Evolutionary conservation across 2,329 filamentous ascomycete species (phyloP).

Genomic region (Ciborinia camelliae): DNA sequence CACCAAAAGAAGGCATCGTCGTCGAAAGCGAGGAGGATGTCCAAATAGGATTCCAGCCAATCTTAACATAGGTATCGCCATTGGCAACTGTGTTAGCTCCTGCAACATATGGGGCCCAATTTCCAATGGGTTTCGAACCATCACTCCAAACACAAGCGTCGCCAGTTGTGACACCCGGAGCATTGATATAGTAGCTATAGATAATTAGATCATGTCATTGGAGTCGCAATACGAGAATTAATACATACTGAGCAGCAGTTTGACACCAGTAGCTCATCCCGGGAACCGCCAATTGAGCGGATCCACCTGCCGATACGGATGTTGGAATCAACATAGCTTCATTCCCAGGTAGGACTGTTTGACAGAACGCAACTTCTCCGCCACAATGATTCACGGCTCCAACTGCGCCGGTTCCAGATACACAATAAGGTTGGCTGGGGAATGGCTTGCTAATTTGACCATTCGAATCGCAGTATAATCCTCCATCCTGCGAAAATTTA

Average conservation of each 20-base stretch:
- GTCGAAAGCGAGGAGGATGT: conserved; percentile 51
- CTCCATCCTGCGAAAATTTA: conserved; percentile 57
- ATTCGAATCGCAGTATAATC: conserved; percentile 65
- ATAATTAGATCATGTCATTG: conserved; percentile 25
- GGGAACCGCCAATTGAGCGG: conserved; percentile 65
- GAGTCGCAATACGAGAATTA: conserved; percentile 10
- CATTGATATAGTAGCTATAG: conserved; percentile 70
- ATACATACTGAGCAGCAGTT: conserved; percentile 70
- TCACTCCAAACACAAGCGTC: conserved; percentile 72
- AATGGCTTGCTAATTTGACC: conserved; percentile 70
- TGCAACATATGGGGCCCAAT: conserved; percentile 75
- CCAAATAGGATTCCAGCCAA: conserved; percentile 76
- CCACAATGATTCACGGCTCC: conserved; percentile 64
- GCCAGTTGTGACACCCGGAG: conserved; percentile 58
- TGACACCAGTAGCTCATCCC: conserved; percentile 65
- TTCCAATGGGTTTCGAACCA: conserved; percentile 59
- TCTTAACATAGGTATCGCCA: conserved; percentile 69
- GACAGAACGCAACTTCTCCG: conserved; percentile 66
- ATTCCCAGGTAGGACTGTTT: conserved; percentile 74
- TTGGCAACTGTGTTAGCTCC: conserved; percentile 66
- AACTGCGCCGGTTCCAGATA: conserved; percentile 63
- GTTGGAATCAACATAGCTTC: conserved; percentile 82
- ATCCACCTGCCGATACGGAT: conserved; percentile 58
- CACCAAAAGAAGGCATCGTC: conserved; percentile 60
- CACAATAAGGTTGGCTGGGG: conserved; percentile 63